These are phyloP conservation scores for Smittium culicis DNA, from an alignment of 371 early-diverging fungal species.

Conservation along the genomic window DNA sequence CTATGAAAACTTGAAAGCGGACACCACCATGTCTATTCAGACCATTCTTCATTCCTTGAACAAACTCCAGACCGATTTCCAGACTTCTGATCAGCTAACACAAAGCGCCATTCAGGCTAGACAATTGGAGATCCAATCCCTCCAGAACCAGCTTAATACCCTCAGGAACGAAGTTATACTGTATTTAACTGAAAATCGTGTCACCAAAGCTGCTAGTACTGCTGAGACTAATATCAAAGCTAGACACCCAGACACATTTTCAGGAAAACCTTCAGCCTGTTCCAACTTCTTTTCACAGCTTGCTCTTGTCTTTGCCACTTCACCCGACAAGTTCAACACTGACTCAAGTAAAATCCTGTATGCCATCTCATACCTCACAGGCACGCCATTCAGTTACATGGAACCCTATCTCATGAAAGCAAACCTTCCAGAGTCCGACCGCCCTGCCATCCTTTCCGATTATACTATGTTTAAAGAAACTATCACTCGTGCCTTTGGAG, in stretches of 20 bases:
- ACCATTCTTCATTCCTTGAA: neutral
- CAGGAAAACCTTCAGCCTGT: slow-evolving; percentile 1
- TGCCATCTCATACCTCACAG: neutral
- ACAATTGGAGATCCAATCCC: neutral
- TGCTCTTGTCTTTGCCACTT: neutral
- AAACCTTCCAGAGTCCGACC: slow-evolving; percentile 1
- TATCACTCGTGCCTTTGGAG: neutral
- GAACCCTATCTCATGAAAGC: neutral
- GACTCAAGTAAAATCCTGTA: neutral
- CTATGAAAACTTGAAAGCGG: neutral
- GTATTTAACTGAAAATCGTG: neutral
- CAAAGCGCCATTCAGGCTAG: slow-evolving; percentile 1
- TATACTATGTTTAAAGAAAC: neutral
- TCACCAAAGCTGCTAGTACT: neutral
- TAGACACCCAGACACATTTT: neutral
- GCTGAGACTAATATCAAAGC: neutral
- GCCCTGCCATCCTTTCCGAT: neutral
- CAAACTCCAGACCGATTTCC: neutral
- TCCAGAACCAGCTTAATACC: slow-evolving; percentile 1
- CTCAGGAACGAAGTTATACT: neutral
- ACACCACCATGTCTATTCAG: neutral
- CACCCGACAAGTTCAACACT: slow-evolving; percentile 1
- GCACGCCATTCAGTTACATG: neutral
- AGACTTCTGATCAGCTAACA: neutral
- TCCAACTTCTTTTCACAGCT: neutral